Evolutionary conservation across 352 stramenopile species (phyloP).

Genomic region (Pythium apleroticum): DNA sequence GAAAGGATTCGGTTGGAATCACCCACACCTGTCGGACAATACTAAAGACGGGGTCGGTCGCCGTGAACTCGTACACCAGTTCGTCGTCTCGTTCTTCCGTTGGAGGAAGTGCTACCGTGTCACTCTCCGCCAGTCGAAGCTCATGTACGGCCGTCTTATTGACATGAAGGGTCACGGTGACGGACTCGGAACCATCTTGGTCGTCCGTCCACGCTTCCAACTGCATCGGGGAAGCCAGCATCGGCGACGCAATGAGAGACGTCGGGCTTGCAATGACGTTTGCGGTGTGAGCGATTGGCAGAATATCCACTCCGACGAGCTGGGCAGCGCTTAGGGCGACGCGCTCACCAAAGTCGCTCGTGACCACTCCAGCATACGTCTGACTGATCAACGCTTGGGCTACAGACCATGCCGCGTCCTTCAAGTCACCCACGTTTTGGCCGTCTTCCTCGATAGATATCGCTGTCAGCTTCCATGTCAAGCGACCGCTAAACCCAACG

Average conservation of each 20-base stretch:
- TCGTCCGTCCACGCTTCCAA: slow-evolving; percentile 30
- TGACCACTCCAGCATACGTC: not conserved
- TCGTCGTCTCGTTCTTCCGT: not conserved
- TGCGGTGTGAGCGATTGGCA: slow-evolving; percentile 31
- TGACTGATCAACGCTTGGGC: not conserved
- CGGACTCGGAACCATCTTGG: slow-evolving; percentile 14
- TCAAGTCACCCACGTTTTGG: not conserved
- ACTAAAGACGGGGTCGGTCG: slow-evolving; percentile 1
- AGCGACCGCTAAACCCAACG: slow-evolving; percentile 19
- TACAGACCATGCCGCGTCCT: not conserved
- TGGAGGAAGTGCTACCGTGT: not conserved
- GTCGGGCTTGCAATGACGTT: slow-evolving; percentile 24
- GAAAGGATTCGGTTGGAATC: slow-evolving; percentile 18
- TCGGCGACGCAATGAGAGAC: slow-evolving; percentile 29
- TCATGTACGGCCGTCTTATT: slow-evolving; percentile 15
- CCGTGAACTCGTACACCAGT: not conserved
- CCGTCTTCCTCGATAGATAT: slow-evolving; percentile 16
- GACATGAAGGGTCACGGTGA: slow-evolving; percentile 6
- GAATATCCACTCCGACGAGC: not conserved
- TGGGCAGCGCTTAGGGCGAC: not conserved
- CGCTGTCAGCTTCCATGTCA: slow-evolving; percentile 12
- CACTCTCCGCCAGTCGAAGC: slow-evolving; percentile 2
- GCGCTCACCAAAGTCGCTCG: not conserved
- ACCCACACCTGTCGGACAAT: slow-evolving; percentile 8
- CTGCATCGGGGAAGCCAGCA: slow-evolving; percentile 23